phyloP scores from a whole-genome alignment of 352 stramenopile genomes.

The Labyrinthula sp. region DNA sequence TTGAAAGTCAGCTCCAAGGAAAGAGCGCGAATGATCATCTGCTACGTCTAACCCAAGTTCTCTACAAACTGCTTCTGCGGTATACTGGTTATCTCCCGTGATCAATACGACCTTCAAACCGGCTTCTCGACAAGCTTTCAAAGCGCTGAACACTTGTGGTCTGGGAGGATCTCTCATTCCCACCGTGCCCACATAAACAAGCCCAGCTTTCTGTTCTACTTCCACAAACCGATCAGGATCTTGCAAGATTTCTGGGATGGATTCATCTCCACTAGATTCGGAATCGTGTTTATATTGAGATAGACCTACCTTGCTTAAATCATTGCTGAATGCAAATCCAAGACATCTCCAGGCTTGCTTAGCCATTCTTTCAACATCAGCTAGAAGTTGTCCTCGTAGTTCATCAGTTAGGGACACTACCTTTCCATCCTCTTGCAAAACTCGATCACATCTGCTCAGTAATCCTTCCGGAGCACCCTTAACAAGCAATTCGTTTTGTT shows the following conservation, averaged over 20 bases:
- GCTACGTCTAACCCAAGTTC: slow-evolving; percentile 71
- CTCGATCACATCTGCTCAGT: slow-evolving; percentile 72
- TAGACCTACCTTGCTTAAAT: slow-evolving; percentile 51
- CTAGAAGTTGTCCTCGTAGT: slow-evolving; percentile 44
- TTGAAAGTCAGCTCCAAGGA: background rate
- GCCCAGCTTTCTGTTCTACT: slow-evolving; percentile 72
- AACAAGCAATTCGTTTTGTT: slow-evolving; percentile 71
- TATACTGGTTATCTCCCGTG: slow-evolving; percentile 94
- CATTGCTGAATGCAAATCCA: slow-evolving; percentile 72
- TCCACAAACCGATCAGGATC: slow-evolving; percentile 28
- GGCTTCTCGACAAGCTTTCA: slow-evolving; percentile 72
- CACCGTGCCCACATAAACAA: slow-evolving; percentile 89
- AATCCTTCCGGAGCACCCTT: slow-evolving; percentile 94
- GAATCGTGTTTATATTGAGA: no score
- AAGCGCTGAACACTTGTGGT: slow-evolving; percentile 79
- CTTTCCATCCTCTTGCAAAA: slow-evolving; percentile 67
- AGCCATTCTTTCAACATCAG: slow-evolving; percentile 55
- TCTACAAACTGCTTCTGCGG: slow-evolving; percentile 81
- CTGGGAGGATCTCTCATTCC: slow-evolving; percentile 93
- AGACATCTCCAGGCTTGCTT: slow-evolving; percentile 78
- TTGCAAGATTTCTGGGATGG: slow-evolving; percentile 2
- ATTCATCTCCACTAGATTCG: background rate
- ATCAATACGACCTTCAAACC: slow-evolving; percentile 98
- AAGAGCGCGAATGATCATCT: slow-evolving; percentile 5
- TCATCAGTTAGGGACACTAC: slow-evolving; percentile 67